These are phyloP conservation scores for Physaria fendleri DNA, from an alignment of 345 rosid species.

Conservation along the genomic window DNA sequence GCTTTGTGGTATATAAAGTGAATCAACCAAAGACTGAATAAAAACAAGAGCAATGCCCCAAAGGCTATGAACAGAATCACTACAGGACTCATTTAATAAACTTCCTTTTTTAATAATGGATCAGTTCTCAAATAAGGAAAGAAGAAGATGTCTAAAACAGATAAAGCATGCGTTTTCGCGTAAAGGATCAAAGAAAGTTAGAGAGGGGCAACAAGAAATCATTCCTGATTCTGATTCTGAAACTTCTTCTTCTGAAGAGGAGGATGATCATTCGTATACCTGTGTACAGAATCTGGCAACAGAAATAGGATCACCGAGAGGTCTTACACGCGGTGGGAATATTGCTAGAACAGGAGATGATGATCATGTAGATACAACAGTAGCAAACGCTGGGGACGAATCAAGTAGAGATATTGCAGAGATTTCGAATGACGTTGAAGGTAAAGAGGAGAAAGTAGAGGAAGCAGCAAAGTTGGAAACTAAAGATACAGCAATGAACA, in stretches of 20 bases:
- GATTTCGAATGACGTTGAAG: conserved; percentile 5
- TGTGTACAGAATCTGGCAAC: conserved; percentile 17
- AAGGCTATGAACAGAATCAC: conserved; percentile 14
- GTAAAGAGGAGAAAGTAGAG: conserved; percentile 19
- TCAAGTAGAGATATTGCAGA: conserved; percentile 14
- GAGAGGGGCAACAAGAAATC: conserved; percentile 23
- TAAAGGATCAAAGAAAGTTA: conserved; percentile 48
- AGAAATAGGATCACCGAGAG: conserved; percentile 15
- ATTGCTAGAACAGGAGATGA: conserved; percentile 27
- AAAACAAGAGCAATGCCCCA: conserved; percentile 13
- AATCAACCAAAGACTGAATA: conserved; percentile 19
- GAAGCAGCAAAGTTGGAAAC: conserved; percentile 22
- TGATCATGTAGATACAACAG: conserved; percentile 23
- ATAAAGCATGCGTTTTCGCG: conserved; percentile 58
- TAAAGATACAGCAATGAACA: conserved; percentile 14
- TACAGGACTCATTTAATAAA: conserved; percentile 2
- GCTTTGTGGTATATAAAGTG: conserved; percentile 29
- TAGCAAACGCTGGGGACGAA: conserved; percentile 10
- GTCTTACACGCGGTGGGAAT: conserved; percentile 29
- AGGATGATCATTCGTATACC: background rate
- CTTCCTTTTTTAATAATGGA: background rate
- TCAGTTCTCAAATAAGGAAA: background rate
- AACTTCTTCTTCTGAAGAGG: no score
- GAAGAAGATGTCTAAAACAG: conserved; percentile 13
- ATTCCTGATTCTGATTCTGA: conserved; percentile 26